Evolutionary conservation across 768 basidiomycete species (phyloP), one percentile per base, ranked within the genome.

Genomic region (Pisolithus albus): DNA sequence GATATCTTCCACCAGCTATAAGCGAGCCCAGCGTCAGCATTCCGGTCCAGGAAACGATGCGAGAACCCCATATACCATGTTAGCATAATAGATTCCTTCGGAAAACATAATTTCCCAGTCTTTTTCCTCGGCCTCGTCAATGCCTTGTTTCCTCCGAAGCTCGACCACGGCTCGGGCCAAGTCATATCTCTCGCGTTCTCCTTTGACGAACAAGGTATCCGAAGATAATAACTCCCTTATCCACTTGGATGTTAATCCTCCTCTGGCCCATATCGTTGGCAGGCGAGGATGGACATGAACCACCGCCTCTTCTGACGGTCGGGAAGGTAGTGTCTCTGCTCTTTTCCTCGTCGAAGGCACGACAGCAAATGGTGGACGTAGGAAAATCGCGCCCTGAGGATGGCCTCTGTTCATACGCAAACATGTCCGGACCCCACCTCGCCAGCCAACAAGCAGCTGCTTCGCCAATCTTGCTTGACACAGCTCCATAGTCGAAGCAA

Each of bases 391-490:
- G 54, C 50, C 41, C 49, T 16, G 42, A 52, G 37, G 54, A 40
- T 9, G 56, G 56, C 39, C 66, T 68, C 57, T 82, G 77, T 60
- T 91, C 88, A 30, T 78, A 74, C 8, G 62, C 60, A n/a, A 95
- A 75, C 55, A 95, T 75, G 62, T 96, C 92, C 11, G 70, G 64
- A 0, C 84, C 89, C 93, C 93, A 97, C 41, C 89, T 75, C 1
- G 84, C 77, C 16, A 96, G 73, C 92, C 92, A 97, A 65, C 87
- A 90, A 2, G 80, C 79, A 58, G 86, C 85, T 0, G 90, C 86
- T 67, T 95, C 92, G 11, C 93, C 93, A 51, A 96, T 89, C 71
- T 91, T 94, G 68, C 92, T 82, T 0, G 88, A 88, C 9, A 92
- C 75, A n/a, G 81, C 76, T n/a, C 92, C 93, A 60, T 96, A 95